Evolutionary conservation across 768 basidiomycete genomes (phyloP).

Genomic region (Nidularia pulvinata): DNA sequence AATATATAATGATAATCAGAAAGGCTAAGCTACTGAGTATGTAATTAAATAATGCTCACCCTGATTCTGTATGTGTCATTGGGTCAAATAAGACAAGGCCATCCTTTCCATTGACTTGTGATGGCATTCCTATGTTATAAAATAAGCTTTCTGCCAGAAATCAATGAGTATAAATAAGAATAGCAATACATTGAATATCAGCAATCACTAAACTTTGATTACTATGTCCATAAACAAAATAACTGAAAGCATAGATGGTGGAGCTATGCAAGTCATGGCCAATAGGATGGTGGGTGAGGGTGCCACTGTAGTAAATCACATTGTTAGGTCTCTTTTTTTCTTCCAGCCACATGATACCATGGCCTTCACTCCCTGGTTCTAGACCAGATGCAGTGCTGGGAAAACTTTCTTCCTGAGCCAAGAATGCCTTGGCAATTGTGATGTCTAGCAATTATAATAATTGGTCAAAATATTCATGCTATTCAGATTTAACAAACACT

Average conservation of each 20-base stretch:
- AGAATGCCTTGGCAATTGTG: background rate
- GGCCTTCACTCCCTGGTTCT: background rate
- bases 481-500: background rate
- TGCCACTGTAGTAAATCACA: background rate
- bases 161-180: background rate
- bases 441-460: background rate
- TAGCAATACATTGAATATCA: background rate
- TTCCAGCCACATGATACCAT: background rate
- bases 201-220: background rate
- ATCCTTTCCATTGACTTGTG: background rate
- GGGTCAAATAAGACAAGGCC: background rate
- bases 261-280: background rate
- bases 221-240: background rate
- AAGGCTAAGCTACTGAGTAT: background rate
- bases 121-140: background rate
- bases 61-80: background rate
- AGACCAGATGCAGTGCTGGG: background rate
- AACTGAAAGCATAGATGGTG: background rate
- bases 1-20: no score
- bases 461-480: background rate
- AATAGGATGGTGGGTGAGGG: background rate
- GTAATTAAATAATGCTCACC: background rate
- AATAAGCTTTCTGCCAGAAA: background rate
- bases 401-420: background rate
- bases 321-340: background rate